A percentile compares a stretch with the other conserved stretches of the same genome.
Conservation (phyloP, 345 rosid genomes). For the Ceriops tagal region DNA sequence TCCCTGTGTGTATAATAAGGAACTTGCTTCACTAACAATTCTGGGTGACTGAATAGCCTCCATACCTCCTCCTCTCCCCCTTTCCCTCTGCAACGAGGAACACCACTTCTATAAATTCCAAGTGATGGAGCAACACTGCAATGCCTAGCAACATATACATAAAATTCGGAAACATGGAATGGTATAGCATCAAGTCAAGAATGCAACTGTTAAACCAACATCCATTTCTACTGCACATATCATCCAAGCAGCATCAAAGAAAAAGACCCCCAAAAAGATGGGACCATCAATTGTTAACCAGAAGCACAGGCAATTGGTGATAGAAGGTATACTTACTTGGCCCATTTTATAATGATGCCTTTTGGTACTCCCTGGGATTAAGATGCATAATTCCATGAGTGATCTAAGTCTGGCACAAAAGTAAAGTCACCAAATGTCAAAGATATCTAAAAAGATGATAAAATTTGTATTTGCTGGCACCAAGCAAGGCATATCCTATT, state of each 20-base stretch:
- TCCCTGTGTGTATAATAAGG: no score
- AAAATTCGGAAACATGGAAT: no score
- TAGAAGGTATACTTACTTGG: slow-evolving; percentile 29
- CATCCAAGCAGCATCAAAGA: neutral
- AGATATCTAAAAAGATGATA: neutral
- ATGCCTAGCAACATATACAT: no score
- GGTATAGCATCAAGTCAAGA: neutral
- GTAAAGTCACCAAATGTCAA: slow-evolving; percentile 7
- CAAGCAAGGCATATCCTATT: neutral
- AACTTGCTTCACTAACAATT: no score
- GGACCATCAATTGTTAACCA: no score
- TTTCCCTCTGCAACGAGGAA: no score
- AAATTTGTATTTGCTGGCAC: neutral
- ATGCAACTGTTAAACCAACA: neutral
- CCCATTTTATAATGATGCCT: slow-evolving; percentile 41
- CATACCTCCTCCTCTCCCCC: no score
- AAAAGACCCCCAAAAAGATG: neutral
- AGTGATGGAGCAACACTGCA: no score
- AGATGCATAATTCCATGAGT: slow-evolving; percentile 88
- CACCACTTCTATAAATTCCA: no score
- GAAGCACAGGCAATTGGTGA: neutral
- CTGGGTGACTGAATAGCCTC: no score
- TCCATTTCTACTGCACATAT: neutral
- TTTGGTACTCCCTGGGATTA: slow-evolving; percentile 66
- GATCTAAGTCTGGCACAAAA: slow-evolving; percentile 64